phyloP scores from a whole-genome alignment of 2,329 filamentous ascomycete species.

The Aspergillus sergii region DNA sequence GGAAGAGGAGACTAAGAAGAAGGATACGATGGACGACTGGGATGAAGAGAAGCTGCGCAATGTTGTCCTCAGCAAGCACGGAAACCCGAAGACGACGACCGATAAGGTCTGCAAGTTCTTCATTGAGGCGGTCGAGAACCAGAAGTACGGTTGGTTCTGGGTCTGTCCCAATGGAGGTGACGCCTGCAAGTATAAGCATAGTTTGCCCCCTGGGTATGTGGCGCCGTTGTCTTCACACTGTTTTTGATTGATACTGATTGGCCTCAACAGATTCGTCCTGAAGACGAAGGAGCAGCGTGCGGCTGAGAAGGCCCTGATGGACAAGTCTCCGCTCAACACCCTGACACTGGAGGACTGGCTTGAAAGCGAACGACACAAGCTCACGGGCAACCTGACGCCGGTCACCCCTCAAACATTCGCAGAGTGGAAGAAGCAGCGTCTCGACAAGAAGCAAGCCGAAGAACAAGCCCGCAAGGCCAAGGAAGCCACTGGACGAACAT shows the following conservation, averaged over 20 bases:
- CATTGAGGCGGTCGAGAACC: conserved; percentile 94
- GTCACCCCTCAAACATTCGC: conserved; percentile 91
- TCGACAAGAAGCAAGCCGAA: conserved; percentile 95
- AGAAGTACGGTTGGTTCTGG: conserved; percentile 99
- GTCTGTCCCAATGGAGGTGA: conserved; percentile 93
- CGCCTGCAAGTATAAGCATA: conserved; percentile 98
- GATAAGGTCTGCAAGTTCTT: conserved; percentile 99
- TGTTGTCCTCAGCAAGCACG: conserved; percentile 94
- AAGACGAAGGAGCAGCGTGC: conserved; percentile 98
- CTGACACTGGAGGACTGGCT: conserved; percentile 96
- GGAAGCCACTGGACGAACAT: conserved; percentile 89
- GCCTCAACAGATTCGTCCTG: conserved; percentile 73
- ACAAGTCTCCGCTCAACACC: conserved; percentile 93
- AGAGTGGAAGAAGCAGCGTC: conserved; percentile 93
- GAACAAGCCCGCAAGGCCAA: conserved; percentile 87
- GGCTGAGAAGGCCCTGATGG: conserved; percentile 91
- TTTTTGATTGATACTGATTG: conserved; percentile 17
- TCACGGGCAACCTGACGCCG: conserved; percentile 87
- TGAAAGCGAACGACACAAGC: conserved; percentile 93
- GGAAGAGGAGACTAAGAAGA: conserved; percentile 73
- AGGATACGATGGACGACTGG: conserved; percentile 94
- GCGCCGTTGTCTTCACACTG: not conserved
- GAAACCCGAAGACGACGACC: conserved; percentile 90
- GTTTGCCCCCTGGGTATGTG: conserved; percentile 86
- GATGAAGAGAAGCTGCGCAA: conserved; percentile 92